Conservation (phyloP, 345 rosid genomes). For the Brassica carinata region DNA sequence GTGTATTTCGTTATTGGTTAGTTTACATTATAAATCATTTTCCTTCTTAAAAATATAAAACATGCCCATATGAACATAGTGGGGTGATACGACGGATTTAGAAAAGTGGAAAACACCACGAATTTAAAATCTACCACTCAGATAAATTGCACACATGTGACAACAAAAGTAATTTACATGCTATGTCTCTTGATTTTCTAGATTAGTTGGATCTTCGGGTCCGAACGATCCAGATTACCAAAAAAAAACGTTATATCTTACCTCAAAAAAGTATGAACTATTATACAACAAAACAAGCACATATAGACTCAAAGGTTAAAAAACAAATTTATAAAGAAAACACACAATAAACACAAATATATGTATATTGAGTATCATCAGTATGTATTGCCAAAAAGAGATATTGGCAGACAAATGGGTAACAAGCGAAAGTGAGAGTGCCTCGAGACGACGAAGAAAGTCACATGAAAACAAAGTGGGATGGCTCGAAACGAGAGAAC, state of each 20-base stretch:
- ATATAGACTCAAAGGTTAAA: not conserved
- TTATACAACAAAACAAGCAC: not conserved
- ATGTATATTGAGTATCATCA: not conserved
- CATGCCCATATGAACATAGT: no score
- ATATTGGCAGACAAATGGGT: constrained; percentile 9
- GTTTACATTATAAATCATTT: not conserved
- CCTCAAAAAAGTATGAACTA: no score
- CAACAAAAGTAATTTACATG: no score
- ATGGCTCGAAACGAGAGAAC: constrained; percentile 36
- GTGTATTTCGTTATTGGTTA: not conserved
- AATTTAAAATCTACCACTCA: no score
- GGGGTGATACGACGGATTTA: no score
- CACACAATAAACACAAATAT: not conserved
- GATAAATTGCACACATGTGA: no score
- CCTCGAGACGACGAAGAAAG: constrained; percentile 29
- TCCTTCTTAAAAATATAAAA: not conserved
- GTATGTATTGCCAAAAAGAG: not conserved
- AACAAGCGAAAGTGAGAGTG: constrained; percentile 16
- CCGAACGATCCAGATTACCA: no score
- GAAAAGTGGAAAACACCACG: no score
- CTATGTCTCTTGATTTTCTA: no score
- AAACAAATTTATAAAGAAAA: not conserved
- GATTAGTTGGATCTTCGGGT: no score
- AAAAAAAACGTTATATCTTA: no score
- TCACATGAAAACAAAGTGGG: constrained; percentile 29